These are phyloP conservation scores for Globisporangium parvum DNA, from an alignment of 352 stramenopile genomes.

Conservation along the genomic window DNA sequence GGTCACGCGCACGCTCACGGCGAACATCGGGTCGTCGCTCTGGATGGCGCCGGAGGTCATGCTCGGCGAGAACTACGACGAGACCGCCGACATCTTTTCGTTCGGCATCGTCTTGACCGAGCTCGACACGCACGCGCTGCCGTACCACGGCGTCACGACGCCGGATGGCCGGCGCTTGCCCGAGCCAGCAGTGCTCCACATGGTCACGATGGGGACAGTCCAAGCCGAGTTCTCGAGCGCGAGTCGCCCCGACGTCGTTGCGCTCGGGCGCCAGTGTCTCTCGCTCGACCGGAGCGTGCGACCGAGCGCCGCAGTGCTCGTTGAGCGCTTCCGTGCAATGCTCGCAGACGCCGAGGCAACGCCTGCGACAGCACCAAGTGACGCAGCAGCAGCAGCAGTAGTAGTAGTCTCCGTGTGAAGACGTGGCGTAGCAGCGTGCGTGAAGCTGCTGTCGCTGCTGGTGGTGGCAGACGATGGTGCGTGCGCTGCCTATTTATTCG, in stretches of 20 bases:
- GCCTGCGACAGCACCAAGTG: too few species aligned
- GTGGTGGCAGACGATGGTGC: too few species aligned
- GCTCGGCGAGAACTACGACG: slow-evolving; percentile 34
- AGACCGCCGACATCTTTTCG: slow-evolving; percentile 42
- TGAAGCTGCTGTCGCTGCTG: too few species aligned
- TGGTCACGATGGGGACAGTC: slow-evolving; percentile 19
- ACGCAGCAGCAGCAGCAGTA: not conserved
- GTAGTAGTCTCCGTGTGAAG: not conserved
- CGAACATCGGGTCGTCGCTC: slow-evolving; percentile 26
- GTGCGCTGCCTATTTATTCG: too few species aligned
- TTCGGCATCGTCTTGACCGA: slow-evolving; percentile 42
- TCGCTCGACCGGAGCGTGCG: slow-evolving; percentile 19
- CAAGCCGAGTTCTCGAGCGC: slow-evolving; percentile 20
- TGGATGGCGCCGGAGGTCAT: slow-evolving; percentile 47
- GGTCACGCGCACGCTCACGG: slow-evolving; percentile 20
- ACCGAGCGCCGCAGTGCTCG: slow-evolving; percentile 12
- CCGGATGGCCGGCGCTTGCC: slow-evolving; percentile 17
- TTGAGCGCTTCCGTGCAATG: slow-evolving; percentile 1
- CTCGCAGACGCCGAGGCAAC: not conserved
- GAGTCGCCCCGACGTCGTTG: slow-evolving; percentile 18
- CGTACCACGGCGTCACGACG: slow-evolving; percentile 8
- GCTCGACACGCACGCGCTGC: slow-evolving; percentile 34
- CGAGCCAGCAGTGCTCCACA: too few species aligned
- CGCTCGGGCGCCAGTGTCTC: slow-evolving; percentile 22
- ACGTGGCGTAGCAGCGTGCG: too few species aligned